Evolutionary conservation across 148 eudicot genomes (phyloP), one percentile per base, ranked within the genome.

Genomic region (Rhododendron ferrugineum): DNA sequence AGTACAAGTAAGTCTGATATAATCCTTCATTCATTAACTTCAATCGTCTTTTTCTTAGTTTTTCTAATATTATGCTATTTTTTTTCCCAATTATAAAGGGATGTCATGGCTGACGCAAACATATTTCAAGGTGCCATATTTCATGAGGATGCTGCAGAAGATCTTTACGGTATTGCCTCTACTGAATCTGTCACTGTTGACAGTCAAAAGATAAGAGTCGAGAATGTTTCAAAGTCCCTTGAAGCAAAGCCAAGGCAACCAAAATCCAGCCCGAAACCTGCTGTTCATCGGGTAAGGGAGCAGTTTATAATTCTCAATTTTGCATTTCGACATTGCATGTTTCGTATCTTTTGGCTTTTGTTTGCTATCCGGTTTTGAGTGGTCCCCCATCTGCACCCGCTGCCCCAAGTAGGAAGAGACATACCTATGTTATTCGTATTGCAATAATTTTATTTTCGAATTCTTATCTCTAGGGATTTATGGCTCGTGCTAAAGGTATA

Each of bases 401-500:
- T 54, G 44, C 32, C 26, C 20, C 18, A 79, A 49, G 6, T 50
- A 16, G 14, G 36, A 32, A 3, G 46, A 15, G 18, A 36, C n/a
- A 11, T 79, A 42, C 20, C 62, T 60, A 4, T 15, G 28, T 32
- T 11, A 18, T 68, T 16, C 42, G 14, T 85, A 3, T 42, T 64
- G 14, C 9, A 50, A 5, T 72, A 26, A 76, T 26, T 46, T 68
- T 82, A 46, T 37, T 84, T 82, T 23, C 74, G 78, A 83, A 82
- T 56, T 44, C 52, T 56, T 86, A n/a, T 83, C 42, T 85, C 5
- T 85, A 97, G 99, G 99, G 99, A 78, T 97, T 97, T 85, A 97
- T 97, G 99, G 95, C 94, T 82, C 99, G 98, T 89, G 99, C 99
- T 84, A 97, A 95, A 92, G 99, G 98, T 82, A 97, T 97, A 91